A percentile compares a stretch with the other conserved stretches of the same genome.
phyloP scores from a whole-genome alignment of 306 rosid genomes.

The Cicer yamashitae region DNA sequence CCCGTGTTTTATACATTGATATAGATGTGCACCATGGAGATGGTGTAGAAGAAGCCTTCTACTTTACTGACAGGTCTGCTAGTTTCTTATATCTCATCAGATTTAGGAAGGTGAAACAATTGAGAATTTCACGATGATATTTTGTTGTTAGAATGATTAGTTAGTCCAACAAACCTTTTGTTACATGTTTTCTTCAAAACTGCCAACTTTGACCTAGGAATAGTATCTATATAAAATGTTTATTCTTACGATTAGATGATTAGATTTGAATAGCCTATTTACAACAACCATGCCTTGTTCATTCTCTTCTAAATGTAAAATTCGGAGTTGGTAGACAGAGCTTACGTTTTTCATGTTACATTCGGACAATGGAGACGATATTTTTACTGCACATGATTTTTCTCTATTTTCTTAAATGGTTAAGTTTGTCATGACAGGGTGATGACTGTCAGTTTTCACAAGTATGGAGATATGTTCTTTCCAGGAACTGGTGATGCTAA shows the following conservation, averaged over 20 bases:
- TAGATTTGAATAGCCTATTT: conserved; percentile 17
- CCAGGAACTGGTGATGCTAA: conserved; percentile 99
- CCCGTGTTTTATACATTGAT: conserved; percentile 96
- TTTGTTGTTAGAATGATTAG: conserved; percentile 27
- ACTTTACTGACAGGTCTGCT: conserved; percentile 88
- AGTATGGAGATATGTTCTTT: conserved; percentile 92
- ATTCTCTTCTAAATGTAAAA: conserved; percentile 22
- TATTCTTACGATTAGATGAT: conserved; percentile 27
- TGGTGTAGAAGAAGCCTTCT: conserved; percentile 99
- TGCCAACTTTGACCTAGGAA: conserved; percentile 15
- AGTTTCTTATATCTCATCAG: conserved; percentile 33
- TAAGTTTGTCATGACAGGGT: conserved; percentile 73
- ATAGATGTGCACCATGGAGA: conserved; percentile 99
- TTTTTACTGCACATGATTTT: neutral
- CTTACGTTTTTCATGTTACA: conserved; percentile 29
- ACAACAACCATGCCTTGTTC: conserved; percentile 22
- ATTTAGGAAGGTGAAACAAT: conserved; percentile 26
- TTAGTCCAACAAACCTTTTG: conserved; percentile 21
- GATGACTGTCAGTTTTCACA: conserved; percentile 99
- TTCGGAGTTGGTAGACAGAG: conserved; percentile 24
- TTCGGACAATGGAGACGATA: neutral
- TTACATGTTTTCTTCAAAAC: neutral
- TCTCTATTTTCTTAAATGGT: conserved; percentile 42
- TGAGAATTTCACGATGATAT: neutral
- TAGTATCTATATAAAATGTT: conserved; percentile 11